Evolutionary conservation across 148 eudicot species (phyloP).

Genomic region (Selenicereus undatus): DNA sequence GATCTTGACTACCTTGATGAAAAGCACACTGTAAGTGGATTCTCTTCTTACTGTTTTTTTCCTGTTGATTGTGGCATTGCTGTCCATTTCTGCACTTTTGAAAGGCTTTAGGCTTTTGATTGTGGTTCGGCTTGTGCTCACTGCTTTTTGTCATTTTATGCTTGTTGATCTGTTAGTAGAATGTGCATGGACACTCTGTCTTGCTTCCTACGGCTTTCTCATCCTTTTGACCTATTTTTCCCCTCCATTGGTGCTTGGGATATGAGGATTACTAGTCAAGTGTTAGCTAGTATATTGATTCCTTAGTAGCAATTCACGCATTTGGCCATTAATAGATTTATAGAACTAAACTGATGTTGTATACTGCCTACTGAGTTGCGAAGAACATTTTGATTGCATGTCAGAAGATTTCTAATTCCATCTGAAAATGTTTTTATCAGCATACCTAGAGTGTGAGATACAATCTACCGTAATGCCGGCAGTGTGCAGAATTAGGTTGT

Average conservation of each 20-base stretch:
- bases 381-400: not conserved
- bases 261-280: not conserved
- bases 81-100: not conserved
- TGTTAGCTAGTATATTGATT: not conserved
- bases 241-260: not conserved
- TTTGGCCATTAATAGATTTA: not conserved
- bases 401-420: too few relatives aligned
- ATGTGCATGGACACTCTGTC: not conserved
- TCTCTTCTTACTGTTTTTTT: not conserved
- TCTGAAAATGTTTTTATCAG: too few relatives aligned
- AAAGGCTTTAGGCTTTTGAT: not conserved
- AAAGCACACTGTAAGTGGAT: slow-evolving; percentile 82
- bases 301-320: not conserved
- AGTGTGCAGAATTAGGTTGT: too few relatives aligned
- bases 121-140: not conserved
- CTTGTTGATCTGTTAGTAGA: not conserved
- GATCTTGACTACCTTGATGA: slow-evolving; percentile 95
- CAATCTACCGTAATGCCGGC: too few relatives aligned
- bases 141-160: not conserved
- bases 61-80: not conserved
- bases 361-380: not conserved
- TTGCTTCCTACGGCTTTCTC: not conserved
- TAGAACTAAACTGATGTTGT: not conserved
- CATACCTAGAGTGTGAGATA: too few relatives aligned
- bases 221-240: not conserved